phyloP scores from a whole-genome alignment of 257 asterid species.

The Solanum tarapatanum region DNA sequence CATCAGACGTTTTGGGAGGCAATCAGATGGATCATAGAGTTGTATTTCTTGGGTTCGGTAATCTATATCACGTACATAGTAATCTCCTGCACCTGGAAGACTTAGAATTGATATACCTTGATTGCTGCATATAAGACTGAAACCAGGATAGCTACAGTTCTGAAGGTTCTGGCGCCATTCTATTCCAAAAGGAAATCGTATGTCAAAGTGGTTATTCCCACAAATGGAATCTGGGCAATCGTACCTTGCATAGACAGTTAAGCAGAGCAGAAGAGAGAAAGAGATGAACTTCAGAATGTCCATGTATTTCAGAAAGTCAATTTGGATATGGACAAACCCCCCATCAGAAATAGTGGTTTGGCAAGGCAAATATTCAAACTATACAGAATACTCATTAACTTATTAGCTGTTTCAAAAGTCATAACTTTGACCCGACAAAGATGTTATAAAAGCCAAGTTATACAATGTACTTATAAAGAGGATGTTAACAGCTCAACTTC shows the following conservation, averaged over 20 bases:
- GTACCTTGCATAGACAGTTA: constrained; percentile 14
- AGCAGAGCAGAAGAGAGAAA: constrained; percentile 15
- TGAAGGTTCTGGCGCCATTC: constrained; percentile 6
- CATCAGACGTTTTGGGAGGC: constrained; percentile 47
- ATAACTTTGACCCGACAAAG: not conserved
- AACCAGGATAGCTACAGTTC: constrained; percentile 49
- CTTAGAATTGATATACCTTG: constrained; percentile 10
- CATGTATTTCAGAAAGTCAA: constrained; percentile 26
- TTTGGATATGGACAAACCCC: not conserved
- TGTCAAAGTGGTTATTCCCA: not conserved
- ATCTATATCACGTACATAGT: constrained; percentile 35
- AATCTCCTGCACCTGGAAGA: constrained; percentile 47
- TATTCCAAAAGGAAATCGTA: constrained; percentile 39
- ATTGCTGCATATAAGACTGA: constrained; percentile 21
- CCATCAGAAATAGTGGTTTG: not conserved
- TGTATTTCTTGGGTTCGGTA: constrained; percentile 40
- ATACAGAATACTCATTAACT: not conserved
- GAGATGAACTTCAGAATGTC: constrained; percentile 13
- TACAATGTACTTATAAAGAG: not conserved
- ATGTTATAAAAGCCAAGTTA: not conserved
- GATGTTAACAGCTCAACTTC: not conserved
- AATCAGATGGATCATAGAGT: constrained; percentile 38
- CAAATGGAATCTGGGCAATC: constrained; percentile 21
- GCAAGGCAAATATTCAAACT: not conserved
- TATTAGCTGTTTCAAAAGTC: not conserved